Base-by-base conservation (phyloP, 106 monocot genomes). In the Dendrobium officinale region DNA sequence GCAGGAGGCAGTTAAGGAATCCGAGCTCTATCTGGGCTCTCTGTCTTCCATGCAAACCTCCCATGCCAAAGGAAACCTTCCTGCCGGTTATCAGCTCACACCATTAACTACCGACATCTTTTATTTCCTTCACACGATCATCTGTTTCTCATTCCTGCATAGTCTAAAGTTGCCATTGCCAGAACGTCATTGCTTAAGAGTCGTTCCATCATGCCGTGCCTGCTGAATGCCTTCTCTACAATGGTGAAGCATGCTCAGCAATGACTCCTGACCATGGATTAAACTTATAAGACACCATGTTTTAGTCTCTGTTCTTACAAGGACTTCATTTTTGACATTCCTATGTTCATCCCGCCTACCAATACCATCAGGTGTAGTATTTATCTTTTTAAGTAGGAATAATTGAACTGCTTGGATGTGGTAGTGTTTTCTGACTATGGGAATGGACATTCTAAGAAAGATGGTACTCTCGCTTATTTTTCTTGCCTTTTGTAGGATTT, bases 311-410 rank as follows among this genome's bases (percentile, higher is more conserved):
- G 79, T 75, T 80, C 85, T 80, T 88, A 78, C 84, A 85, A 88
- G 82, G 85, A 61, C 66, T 84, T 73, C 78, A 82, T 85, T 84
- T 79, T 75, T 85, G 78, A 85, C 86, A 86, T 81, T 83, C 85
- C 85, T 58, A 77, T 88, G 59, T 84, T 75, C 85, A 86, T 83
- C 90, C 78, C 80, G 84, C 81, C 86, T 68, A 79, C 86, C 84
- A 77, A 84, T 79, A 73, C 74, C 16, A 82, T 58, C 86, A 93
- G 93, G 93, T 93, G 88, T 90, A 86, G 90, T 90, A 85, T 86
- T 82, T 68, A 82, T 77, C 78, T 55, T 66, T 81, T 75, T 88
- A 64, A 67, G 33, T 61, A 75, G 81, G 86, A 82, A 45, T 80
- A 68, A 81, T 48, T 75, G 80, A 75, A 43, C 72, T 73, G 82